Conservation (phyloP, 345 rosid species). For the Euphorbia pulcherrima region DNA sequence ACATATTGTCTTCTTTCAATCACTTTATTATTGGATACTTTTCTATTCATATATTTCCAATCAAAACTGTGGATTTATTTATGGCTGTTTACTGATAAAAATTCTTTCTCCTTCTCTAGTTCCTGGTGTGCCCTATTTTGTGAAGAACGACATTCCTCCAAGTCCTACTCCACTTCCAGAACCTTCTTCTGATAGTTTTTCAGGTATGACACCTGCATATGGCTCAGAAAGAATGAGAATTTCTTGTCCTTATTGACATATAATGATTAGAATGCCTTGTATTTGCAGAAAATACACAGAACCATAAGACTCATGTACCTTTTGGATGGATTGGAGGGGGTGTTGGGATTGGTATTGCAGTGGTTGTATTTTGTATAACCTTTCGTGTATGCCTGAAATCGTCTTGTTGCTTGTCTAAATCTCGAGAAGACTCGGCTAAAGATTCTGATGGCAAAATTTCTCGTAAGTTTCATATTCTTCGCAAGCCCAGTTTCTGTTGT, state of each 20-base stretch:
- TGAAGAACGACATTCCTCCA: slow-evolving; percentile 39
- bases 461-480: slow-evolving; percentile 78
- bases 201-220: slow-evolving; percentile 42
- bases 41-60: background rate
- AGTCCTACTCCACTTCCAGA: slow-evolving; percentile 60
- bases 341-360: slow-evolving; percentile 58
- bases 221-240: background rate
- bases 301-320: slow-evolving; percentile 53
- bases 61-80: background rate
- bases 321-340: slow-evolving; percentile 85
- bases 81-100: background rate
- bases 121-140: slow-evolving; percentile 80
- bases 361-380: slow-evolving; percentile 45
- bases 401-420: slow-evolving; percentile 45
- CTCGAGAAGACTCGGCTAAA: slow-evolving; percentile 33
- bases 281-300: slow-evolving; percentile 49
- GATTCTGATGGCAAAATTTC: slow-evolving; percentile 43
- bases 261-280: slow-evolving; percentile 7
- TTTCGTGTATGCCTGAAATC: slow-evolving; percentile 61
- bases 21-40: background rate
- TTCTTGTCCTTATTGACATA: background rate
- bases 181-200: slow-evolving; percentile 33
- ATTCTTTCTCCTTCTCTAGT: slow-evolving; percentile 34
- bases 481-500: slow-evolving; percentile 79
- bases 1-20: background rate